Conservation (phyloP, 108 stramenopile species). For the Cyclostephanos tholiformis region DNA sequence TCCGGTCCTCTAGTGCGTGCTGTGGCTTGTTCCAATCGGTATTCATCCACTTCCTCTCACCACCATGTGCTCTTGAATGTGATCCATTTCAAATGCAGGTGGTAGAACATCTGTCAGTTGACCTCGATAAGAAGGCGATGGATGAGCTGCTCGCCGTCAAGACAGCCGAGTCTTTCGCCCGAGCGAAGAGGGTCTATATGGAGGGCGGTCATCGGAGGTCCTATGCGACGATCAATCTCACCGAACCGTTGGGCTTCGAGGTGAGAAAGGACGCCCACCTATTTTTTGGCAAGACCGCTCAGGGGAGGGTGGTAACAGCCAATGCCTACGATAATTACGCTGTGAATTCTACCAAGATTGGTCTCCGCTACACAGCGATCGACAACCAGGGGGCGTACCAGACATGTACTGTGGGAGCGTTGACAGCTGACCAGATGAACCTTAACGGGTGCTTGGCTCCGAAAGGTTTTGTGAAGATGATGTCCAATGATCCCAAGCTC, state of each 20-base stretch:
- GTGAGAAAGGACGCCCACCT: background rate
- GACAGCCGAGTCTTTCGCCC: background rate
- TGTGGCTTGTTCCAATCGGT: background rate
- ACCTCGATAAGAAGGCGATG: background rate
- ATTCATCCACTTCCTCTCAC: background rate
- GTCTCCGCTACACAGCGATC: background rate
- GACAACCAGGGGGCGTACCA: background rate
- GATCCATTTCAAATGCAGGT: background rate
- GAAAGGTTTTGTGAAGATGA: background rate
- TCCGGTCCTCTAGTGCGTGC: background rate
- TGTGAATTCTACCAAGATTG: background rate
- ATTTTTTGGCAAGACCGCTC: background rate
- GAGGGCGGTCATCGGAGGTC: background rate
- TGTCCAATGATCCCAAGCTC: too few species aligned
- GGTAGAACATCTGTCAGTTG: background rate
- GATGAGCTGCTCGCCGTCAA: background rate
- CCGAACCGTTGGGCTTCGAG: background rate
- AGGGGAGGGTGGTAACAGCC: background rate
- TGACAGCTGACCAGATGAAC: background rate
- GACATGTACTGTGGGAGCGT: background rate
- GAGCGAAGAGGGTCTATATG: background rate
- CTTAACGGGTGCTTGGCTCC: background rate
- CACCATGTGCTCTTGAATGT: background rate
- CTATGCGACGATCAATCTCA: background rate
- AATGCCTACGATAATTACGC: background rate